Evolutionary conservation across 2,329 filamentous ascomycete species (phyloP), one percentile per base, ranked within the genome.

Genomic region (Ustilaginoidea virens): DNA sequence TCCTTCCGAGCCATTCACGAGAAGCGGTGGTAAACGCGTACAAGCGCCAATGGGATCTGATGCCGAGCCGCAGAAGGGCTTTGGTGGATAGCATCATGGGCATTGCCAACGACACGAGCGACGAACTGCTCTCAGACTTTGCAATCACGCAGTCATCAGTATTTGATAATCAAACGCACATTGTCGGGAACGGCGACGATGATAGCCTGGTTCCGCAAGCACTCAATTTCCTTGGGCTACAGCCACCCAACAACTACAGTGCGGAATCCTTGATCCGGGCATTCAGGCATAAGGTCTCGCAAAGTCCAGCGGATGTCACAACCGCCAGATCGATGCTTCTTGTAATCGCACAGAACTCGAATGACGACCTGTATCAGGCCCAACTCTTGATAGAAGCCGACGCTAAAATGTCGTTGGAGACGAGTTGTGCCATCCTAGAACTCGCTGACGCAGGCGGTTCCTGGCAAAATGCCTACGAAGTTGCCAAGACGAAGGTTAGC

Each of bases 21-120:
- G 51, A 54, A 29, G 42, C 52, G 10, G 36, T 56, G 8, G 52
- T 46, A 27, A 54, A 49, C 37, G 51, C 53, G n/a, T 56, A 56
- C 33, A 52, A 47, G 23, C 42, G 52, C n/a, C 53, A 56, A 28
- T 56, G 53, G 53, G 49, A 55, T 4, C 36, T 54, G 7, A 7
- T 49, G 5, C 49, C 52, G 2, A 44, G 27, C 8, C 44, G 43
- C 15, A 36, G 49, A 12, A 42, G 40, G 17, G 38, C 40, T 5
- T 29, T 56, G 14, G 46, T 56, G 11, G 48, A 53, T 3, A 41
- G 40, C 5, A 39, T 56, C 5, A 41, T 49, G 37, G 41, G 32
- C 4, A 41, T 56, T 26, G 53, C 52, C 2, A 51, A 52, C 25
- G 49, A 56, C 23, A 30, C 41, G 4, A 43, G 46, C 10, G 47